Evolutionary conservation across 2,329 filamentous ascomycete species (phyloP), one percentile per base, ranked within the genome.

Genomic region (Penicillium digitatum): DNA sequence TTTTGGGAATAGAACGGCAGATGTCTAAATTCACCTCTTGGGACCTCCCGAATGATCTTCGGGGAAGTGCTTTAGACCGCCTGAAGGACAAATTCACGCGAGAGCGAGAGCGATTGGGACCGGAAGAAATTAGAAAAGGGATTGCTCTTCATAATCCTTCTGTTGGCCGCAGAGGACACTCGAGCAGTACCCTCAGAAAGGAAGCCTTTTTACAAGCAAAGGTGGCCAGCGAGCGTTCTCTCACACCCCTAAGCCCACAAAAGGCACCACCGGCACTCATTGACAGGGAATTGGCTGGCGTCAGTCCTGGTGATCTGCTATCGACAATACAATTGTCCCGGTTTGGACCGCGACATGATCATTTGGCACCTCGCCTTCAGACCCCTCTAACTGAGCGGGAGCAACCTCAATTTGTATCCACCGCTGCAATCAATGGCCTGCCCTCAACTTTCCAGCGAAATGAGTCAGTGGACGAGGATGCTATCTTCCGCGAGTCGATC

Each of bases 21-120:
- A 96, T 99, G 88, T 88, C 94, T 70, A 89, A 89, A 62, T 96
- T 91, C 69, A 96, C 93, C 0, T 87, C 86, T 20, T 94, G 91
- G 66, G 91, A 97, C 67, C 78, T 99, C 42, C 94, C 95, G 0
- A 96, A 96, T 64, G 87, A 94, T 56, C 79, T 99, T 8, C 86
- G 92, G 29, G 94, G 94, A 5, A 84, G 89, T 55, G 89, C 93
- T 0, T 70, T 99, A 35, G 84, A 88, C 58, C 82, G 93, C 20
- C 76, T 99, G 20, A 97, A 97, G 69, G 90, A 95, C 62, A 99
- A 97, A 67, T 99, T 99, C 66, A 83, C 82, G 34, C 83, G 85
- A 16, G 94, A 99, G 67, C 83, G 87, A 61, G 91, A 96, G 66
- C 85, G 91, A 10, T 84, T 91, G 20, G 88, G 87, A 1, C 82